Evolutionary conservation across 805 yeast species (phyloP), one percentile per base, ranked within the genome.

Genomic region (Schizosaccharomyces osmophilus): DNA sequence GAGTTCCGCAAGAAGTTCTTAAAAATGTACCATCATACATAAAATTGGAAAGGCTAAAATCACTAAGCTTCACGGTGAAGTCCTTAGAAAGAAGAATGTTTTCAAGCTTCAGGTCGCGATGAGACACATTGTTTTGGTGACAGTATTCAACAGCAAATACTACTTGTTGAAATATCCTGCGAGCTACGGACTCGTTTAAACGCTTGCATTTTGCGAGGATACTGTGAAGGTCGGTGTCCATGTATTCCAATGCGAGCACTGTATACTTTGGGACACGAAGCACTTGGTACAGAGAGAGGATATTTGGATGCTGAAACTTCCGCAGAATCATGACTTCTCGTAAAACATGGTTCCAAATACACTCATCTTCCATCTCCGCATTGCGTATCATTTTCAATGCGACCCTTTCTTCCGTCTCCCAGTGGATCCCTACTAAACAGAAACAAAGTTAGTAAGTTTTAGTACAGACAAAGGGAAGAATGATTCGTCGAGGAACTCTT

Each of bases 141-240:
- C 97, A 89, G 73, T 90, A 90, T 68, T 88, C 96, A 3, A 89
- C 95, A 5, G 97, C 97, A 59, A 94, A 87, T 62, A 90, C 87
- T 59, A 90, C 90, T 72, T 90, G 97, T 72, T 89, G 97, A 73
- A 90, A 90, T 68, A 90, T 90, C 63, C 95, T 75, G 62, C 97
- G 77, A 0, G 94, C 97, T 70, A 19, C 29, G 8, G 17, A 13
- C 39, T 43, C 85, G 82, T 48, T 95, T 97, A 68, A 87, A 79
- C 69, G 89, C 96, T 17, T 90, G 95, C 71, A 90, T 90, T 70
- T 90, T 88, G 68, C 90, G 97, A 69, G 90, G 89, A 68, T 90
- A 78, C 73, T 89, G 97, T 67, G 87, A 86, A 19, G 95, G 95
- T 1, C 97, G 97, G 69, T 80, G 3, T 51, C 57, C 57, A 51